phyloP scores from a whole-genome alignment of 805 yeast genomes.

The Debaryomyces prosopidis region DNA sequence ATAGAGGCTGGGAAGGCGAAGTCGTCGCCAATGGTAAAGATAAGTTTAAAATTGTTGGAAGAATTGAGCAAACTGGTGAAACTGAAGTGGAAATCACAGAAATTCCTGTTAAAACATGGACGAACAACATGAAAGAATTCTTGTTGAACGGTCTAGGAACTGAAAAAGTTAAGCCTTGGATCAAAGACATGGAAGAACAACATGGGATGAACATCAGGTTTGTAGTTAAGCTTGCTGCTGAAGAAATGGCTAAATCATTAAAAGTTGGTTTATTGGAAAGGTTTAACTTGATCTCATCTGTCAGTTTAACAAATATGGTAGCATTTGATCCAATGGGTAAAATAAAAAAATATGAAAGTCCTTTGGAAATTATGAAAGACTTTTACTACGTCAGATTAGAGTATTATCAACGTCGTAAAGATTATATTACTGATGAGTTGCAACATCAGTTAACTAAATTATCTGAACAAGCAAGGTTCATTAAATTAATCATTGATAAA shows the following conservation, averaged over 20 bases:
- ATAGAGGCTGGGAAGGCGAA: conserved; percentile 89
- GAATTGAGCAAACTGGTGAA: conserved; percentile 76
- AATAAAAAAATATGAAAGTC: conserved; percentile 76
- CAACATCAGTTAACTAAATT: conserved; percentile 75
- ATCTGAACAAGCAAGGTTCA: conserved; percentile 83
- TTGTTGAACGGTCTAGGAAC: conserved; percentile 74
- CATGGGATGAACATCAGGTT: conserved; percentile 82
- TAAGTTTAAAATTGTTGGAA: conserved; percentile 75
- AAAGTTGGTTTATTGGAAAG: conserved; percentile 78
- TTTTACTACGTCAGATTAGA: conserved; percentile 86
- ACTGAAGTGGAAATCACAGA: conserved; percentile 87
- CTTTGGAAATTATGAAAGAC: conserved; percentile 77
- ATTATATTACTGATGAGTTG: conserved; percentile 64
- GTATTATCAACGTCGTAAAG: conserved; percentile 88
- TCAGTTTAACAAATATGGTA: conserved; percentile 86
- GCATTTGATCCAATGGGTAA: conserved; percentile 91
- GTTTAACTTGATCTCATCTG: conserved; percentile 70
- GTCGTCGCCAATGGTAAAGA: conserved; percentile 65
- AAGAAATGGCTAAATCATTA: conserved; percentile 80
- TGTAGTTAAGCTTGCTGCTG: conserved; percentile 68
- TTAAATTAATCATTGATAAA: conserved; percentile 83
- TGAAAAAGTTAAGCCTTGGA: conserved; percentile 79
- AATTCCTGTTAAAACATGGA: conserved; percentile 92
- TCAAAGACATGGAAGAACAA: conserved; percentile 92
- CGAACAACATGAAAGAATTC: conserved; percentile 83